Percentiles rank a stretch among this genome's conserved stretches.
Evolutionary conservation across 2,329 filamentous ascomycete species (phyloP).

Genomic region (Grosmannia clavigera): DNA sequence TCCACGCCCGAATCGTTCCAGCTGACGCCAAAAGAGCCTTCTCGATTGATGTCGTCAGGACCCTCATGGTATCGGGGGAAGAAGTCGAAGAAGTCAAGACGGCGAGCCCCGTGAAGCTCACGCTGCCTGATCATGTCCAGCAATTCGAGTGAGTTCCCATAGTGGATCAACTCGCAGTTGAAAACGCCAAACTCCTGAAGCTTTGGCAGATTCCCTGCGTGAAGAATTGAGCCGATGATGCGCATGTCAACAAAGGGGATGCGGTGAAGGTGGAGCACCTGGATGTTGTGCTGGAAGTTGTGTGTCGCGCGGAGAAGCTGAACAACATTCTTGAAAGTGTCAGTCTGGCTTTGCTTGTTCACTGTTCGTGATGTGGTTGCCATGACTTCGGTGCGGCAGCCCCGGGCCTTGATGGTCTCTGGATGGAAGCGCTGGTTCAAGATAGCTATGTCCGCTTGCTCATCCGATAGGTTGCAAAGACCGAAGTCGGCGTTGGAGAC

Average conservation of each 20-base stretch:
- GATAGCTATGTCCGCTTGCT: background rate
- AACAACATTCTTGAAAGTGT: background rate
- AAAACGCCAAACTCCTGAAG: background rate
- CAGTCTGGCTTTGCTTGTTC: background rate
- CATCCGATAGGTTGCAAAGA: background rate
- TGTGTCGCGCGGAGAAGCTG: background rate
- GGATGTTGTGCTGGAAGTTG: background rate
- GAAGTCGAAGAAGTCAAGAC: slow-evolving; percentile 6
- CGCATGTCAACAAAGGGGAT: slow-evolving; percentile 2
- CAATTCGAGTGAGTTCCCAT: background rate
- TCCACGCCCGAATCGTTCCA: slow-evolving; percentile 5
- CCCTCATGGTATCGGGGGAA: slow-evolving; percentile 7
- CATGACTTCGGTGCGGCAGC: background rate
- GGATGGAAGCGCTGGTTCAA: background rate
- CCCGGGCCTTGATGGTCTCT: too few species aligned
- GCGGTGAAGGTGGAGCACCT: slow-evolving; percentile 4
- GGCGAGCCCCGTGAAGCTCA: background rate
- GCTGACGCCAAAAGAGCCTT: slow-evolving; percentile 7
- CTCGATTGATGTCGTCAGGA: slow-evolving; percentile 1
- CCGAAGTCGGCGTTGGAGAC: background rate
- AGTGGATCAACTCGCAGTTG: slow-evolving; percentile 6
- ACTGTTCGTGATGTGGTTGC: background rate
- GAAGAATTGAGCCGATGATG: background rate
- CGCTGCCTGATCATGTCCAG: background rate
- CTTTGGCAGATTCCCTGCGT: background rate